Base-by-base conservation (phyloP, 345 rosid genomes). In the Salix koriyanagi region DNA sequence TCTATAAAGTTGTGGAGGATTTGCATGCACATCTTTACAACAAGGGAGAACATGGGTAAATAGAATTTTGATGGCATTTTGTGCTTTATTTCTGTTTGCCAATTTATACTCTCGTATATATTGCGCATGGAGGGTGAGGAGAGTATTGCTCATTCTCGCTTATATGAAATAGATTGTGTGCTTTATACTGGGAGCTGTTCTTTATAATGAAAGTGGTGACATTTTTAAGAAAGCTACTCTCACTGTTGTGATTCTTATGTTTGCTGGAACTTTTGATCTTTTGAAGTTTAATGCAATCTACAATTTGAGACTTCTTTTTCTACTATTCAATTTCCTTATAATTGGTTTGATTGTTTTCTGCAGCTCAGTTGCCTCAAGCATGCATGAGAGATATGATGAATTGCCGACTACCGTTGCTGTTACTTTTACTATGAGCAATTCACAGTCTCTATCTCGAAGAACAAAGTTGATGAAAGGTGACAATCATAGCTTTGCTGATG, bases 21-120 rank as follows among this genome's bases (percentile, higher is more conserved):
- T 87, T 96, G 90, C 98, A 94, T 86, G 87, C 88, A 4, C 99
- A 96, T 86, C 92, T 96, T 75, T 96, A 93, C 85, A 96, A 96
- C 81, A 92, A 87, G 87, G 99, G 99, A 80, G 94, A 92, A 84
- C 91, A 87, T 88, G 90, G 99, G 99, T 96, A 82, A 65, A 68
- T 41, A 42, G 8, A 52, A 54, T 19, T 52, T 32, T 42, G 16
- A 19, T 25, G 48, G 16, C 25, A 39, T 60, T 69, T 32, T 56
- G 12, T 48, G 52, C 0, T 46, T 32, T 32, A 46, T 39, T 36
- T 34, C 8, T 44, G 4, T 54, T 16, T 67, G 50, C 52, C 36
- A 13, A 19, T 52, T 23, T 58, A 46, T 56, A 23, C 60, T 69
- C 54, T 13, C n/a, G n/a, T 12, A 16, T 52, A 23, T n/a, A 28